Base-by-base conservation (phyloP, 78 protist species). In the Polysphondylium violaceum region DNA sequence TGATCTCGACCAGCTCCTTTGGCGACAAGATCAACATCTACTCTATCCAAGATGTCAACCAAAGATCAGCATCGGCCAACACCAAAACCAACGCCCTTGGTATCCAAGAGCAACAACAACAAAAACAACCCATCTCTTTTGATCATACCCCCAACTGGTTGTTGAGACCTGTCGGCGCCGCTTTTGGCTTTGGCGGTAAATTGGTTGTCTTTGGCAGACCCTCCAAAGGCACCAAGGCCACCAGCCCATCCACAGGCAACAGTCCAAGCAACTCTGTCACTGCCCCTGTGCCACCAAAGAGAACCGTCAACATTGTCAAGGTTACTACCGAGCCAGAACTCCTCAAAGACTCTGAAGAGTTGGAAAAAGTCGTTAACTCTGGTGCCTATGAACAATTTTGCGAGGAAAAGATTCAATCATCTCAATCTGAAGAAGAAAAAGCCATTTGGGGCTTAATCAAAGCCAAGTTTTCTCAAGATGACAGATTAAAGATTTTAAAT, bases 181-280 rank as follows among this genome's bases (percentile, higher is more conserved):
- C 91, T 40, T 97, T 97, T 72, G 97, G 97, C 6, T 97, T 96
- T 43, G 98, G 98, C 44, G 98, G 98, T n/a, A 76, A 85, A 40
- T 74, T 97, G 23, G 96, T 74, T 31, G 27, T 58, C 9, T 96
- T 96, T 50, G 81, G 74, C 16, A 19, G 36, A 43, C 53, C n/a
- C 2, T 14, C 27, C 14, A 68, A 60, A 65, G n/a, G 55, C 21
- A 4, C 23, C 0, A 14, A 9, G 51, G 75, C 60, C 27, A 29
- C 85, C 16, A 19, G 33, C 3, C 53, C 53, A 27, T 41, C 55
- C 74, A 43, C 58, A 36, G 11, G 68, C 50, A 6, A 31, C 67
- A 16, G 58, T 67, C 19, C 74, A 67, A 50, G n/a, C n/a, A n/a
- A 63, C 71, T 35, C 27, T 25, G 71, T 23, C 64, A 40, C 63